A percentile compares a stretch with the other conserved stretches of the same genome.
Evolutionary conservation across 192 early-diverging fungal genomes (phyloP).

Genomic region (Coemansia sp.): DNA sequence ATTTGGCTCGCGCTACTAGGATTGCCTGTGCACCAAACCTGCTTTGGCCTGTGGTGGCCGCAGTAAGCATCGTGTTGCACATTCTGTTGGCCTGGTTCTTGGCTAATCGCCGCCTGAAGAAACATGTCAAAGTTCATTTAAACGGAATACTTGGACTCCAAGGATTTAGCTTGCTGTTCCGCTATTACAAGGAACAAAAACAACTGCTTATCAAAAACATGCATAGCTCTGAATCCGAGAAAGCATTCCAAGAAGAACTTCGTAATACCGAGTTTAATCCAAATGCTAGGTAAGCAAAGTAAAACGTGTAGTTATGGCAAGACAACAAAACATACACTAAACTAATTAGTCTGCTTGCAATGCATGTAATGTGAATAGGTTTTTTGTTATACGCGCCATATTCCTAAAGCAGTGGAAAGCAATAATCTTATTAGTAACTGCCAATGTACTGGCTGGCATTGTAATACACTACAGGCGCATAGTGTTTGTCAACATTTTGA

Average conservation of each 20-base stretch:
- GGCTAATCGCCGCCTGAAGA: not conserved
- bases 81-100: not conserved
- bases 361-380: not conserved
- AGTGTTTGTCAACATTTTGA: not conserved
- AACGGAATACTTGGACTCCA: not conserved
- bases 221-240: not conserved
- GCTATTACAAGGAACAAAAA: not conserved
- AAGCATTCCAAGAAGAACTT: not conserved
- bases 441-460: not conserved
- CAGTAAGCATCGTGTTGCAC: not conserved
- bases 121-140: not conserved
- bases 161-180: not conserved
- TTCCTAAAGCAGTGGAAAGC: not conserved
- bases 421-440: not conserved
- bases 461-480: not conserved
- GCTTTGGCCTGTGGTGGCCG: not conserved
- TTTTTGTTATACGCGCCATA: not conserved
- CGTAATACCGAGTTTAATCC: not conserved
- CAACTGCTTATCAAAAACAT: not conserved
- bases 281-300: not conserved
- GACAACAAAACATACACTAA: not conserved
- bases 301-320: not conserved
- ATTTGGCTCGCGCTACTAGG: not conserved
- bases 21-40: not conserved
- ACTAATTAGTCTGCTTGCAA: not conserved